Evolutionary conservation across 305 asterid species (phyloP).

Genomic region (Lippia alba): DNA sequence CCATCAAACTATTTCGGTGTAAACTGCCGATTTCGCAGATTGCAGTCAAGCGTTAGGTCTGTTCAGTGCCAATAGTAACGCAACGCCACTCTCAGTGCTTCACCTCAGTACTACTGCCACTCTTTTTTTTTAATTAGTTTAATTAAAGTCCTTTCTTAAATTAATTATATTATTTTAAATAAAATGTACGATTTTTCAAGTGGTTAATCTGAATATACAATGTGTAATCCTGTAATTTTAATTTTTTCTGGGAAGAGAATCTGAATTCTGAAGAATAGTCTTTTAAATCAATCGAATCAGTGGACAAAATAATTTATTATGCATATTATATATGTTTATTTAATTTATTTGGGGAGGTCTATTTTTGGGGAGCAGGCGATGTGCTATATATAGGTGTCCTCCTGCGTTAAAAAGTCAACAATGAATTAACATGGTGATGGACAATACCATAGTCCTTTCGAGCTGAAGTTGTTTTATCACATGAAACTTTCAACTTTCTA

Average conservation of each 20-base stretch:
- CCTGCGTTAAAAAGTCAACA: slow-evolving; percentile 39
- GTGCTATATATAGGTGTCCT: not conserved
- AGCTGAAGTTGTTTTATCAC: not conserved
- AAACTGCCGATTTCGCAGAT: slow-evolving; percentile 37
- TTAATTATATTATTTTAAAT: too few relatives aligned
- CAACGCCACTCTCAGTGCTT: slow-evolving; percentile 31
- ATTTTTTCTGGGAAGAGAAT: not conserved
- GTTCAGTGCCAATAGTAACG: slow-evolving; percentile 35
- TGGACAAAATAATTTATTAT: not conserved
- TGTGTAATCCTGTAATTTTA: not conserved
- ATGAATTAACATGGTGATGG: slow-evolving; percentile 30
- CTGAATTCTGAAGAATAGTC: slow-evolving; percentile 15
- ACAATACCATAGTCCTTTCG: slow-evolving; percentile 25
- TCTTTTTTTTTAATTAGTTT: not conserved
- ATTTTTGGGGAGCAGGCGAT: slow-evolving; percentile 24
- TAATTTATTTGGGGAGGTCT: slow-evolving; percentile 19
- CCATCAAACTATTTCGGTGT: slow-evolving; percentile 35
- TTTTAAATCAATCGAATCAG: slow-evolving; percentile 39
- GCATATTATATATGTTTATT: slow-evolving; percentile 4
- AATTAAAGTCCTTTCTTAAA: too few relatives aligned
- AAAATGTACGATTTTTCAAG: too few relatives aligned
- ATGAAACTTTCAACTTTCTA: not conserved
- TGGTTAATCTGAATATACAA: slow-evolving; percentile 18
- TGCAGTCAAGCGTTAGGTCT: slow-evolving; percentile 37
- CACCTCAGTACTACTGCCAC: slow-evolving; percentile 23